Base-by-base conservation (phyloP, 768 basidiomycete species). In the Rubroboletus pulcherrimus region DNA sequence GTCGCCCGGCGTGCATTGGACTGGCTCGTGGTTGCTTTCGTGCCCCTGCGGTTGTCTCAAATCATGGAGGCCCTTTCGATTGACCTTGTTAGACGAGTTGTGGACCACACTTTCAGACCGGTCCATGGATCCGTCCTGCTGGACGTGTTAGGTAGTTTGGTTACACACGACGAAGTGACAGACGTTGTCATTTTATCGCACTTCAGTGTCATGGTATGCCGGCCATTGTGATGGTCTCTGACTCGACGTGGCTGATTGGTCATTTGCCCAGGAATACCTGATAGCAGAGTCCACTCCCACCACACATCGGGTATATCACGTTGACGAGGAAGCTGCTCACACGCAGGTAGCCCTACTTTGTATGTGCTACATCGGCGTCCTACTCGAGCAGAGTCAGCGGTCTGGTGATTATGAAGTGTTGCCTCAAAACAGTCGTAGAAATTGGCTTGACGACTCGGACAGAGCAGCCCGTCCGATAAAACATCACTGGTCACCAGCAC, bases 191-290 rank as follows among this genome's bases (percentile, higher is more conserved):
- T 34, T 4, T 14, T 58, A n/a, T 49, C 57, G 2, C 57, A 58
- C 29, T 46, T 24, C 21, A 42, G 41, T 12, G 19, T 42, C 21
- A 12, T 24, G 41, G 41, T 41, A 41, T 6, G 40, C 21, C 5
- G 5, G 40, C 7, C 12, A 4, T 14, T 24, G 24, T 24, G 24
- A 24, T 41, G 5, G 10, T 39, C 12, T 41, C 19, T 14, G 19
- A 14, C 21, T 6, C 19, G 24, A 41, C 12, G 6, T 3, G 7
- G 21, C 14, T 42, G 6, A 42, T 21, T 12, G 8, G 19, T 42
- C 14, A 12, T 42, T 38, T 24, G 21, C 1, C 11, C 41, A 59
- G 58, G 58, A 59, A 26, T 59, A 59, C 40, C 24, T 58, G 11
- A 49, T 6, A 0, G 50, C 34, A 21, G 40, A 48, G 11, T 31